A percentile compares a stretch with the other conserved stretches of the same genome.
Conservation (phyloP, 2,329 filamentous ascomycete genomes). For the Colletotrichum lentis region DNA sequence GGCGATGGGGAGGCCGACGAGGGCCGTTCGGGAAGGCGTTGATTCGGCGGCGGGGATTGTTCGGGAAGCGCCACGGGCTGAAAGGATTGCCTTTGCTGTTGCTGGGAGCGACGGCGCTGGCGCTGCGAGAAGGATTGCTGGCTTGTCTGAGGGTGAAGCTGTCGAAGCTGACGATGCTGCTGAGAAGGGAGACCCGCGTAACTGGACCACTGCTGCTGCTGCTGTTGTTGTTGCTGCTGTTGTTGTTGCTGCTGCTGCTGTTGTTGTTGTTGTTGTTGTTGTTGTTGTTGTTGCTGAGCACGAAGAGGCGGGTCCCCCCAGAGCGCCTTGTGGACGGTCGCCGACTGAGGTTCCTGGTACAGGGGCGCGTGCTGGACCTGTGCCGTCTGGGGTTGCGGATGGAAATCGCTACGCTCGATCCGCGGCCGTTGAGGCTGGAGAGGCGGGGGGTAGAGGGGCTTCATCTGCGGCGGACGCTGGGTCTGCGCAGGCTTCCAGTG, state of each 20-base stretch:
- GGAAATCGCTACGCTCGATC: slow-evolving; percentile 25
- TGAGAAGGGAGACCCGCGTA: slow-evolving; percentile 38
- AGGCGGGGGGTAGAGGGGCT: slow-evolving; percentile 32
- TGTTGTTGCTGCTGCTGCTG: slow-evolving; percentile 5
- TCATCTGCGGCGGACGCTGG: slow-evolving; percentile 32
- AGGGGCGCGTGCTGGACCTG: slow-evolving; percentile 27
- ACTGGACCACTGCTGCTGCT: slow-evolving; percentile 35
- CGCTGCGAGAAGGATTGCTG: slow-evolving; percentile 38
- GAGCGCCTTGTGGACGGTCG: slow-evolving; percentile 28
- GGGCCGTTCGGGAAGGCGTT: slow-evolving; percentile 21
- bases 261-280: slow-evolving; percentile 17
- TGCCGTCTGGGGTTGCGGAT: slow-evolving; percentile 24
- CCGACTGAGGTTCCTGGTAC: slow-evolving; percentile 25
- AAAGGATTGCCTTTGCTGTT: slow-evolving; percentile 38
- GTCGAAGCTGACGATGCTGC: slow-evolving; percentile 39
- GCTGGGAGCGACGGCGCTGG: slow-evolving; percentile 41
- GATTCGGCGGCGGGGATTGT: slow-evolving; percentile 29
- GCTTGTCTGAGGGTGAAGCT: slow-evolving; percentile 32
- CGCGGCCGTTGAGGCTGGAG: slow-evolving; percentile 27
- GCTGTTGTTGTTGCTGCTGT: slow-evolving; percentile 25
- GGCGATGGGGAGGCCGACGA: slow-evolving; percentile 15
- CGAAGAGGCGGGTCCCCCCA: slow-evolving; percentile 24
- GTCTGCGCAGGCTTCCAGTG: slow-evolving; percentile 4
- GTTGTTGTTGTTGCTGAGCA: slow-evolving; percentile 1
- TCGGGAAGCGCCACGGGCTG: slow-evolving; percentile 36